Conservation (phyloP, 345 rosid species). For the Gossypium stocksii region DNA sequence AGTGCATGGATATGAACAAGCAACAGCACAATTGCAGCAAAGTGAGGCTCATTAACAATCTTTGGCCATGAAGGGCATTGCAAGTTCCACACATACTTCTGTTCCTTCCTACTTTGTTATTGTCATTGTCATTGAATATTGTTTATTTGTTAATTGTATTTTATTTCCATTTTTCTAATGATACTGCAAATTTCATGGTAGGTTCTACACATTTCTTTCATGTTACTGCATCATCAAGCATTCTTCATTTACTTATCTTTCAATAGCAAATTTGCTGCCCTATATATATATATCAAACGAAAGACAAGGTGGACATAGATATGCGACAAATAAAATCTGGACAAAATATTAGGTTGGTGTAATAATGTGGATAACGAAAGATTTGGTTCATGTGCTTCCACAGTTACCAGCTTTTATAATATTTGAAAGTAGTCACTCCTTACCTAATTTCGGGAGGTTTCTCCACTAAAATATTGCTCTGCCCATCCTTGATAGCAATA, state of each 20-base stretch:
- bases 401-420: not conserved
- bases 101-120: constrained; percentile 44
- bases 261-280: not conserved
- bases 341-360: not conserved
- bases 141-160: not conserved
- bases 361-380: not conserved
- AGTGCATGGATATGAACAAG: too few relatives aligned
- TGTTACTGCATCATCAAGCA: not conserved
- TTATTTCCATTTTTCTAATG: not conserved
- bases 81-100: constrained; percentile 65
- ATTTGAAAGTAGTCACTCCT: not conserved
- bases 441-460: not conserved
- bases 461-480: too few relatives aligned
- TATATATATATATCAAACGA: not conserved
- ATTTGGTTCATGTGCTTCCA: not conserved
- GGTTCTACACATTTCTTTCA: not conserved
- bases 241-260: not conserved
- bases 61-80: constrained; percentile 79
- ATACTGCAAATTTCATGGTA: not conserved
- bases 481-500: too few relatives aligned
- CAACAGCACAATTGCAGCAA: constrained; percentile 38
- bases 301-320: too few relatives aligned
- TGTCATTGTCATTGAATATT: not conserved
- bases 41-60: constrained; percentile 67
- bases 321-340: not conserved